Percentiles rank a stretch among this genome's conserved stretches.
phyloP scores from a whole-genome alignment of 2,329 filamentous ascomycete genomes.

The Verticillium nonalfalfae region DNA sequence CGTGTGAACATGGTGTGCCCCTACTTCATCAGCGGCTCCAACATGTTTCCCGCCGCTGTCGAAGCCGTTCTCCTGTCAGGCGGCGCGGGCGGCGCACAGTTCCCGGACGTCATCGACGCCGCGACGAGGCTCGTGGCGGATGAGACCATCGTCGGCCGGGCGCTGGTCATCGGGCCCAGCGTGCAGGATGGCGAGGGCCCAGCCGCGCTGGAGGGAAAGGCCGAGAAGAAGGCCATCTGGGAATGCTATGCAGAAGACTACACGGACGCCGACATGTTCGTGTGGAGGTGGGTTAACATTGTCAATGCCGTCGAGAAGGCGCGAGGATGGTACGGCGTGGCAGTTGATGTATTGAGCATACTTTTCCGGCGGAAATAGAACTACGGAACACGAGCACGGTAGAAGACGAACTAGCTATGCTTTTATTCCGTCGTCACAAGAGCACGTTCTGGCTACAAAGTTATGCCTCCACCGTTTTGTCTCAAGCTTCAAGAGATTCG shows the following conservation, averaged over 20 bases:
- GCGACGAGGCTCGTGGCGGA: constrained; percentile 56
- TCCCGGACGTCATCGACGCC: constrained; percentile 58
- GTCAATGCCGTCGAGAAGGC: constrained; percentile 42
- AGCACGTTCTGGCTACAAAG: too few relatives aligned
- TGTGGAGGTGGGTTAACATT: constrained; percentile 43
- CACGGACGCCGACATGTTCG: constrained; percentile 49
- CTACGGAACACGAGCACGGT: not conserved
- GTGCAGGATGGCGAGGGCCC: constrained; percentile 19
- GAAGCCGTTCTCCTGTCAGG: constrained; percentile 51
- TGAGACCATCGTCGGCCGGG: constrained; percentile 47
- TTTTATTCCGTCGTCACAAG: not conserved
- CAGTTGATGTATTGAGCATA: not conserved
- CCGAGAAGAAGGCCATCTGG: constrained; percentile 40
- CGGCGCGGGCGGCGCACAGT: constrained; percentile 31
- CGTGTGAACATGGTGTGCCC: constrained; percentile 62
- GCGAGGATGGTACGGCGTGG: constrained; percentile 48
- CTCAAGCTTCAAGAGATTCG: too few relatives aligned
- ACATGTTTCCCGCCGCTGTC: constrained; percentile 35
- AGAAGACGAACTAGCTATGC: too few relatives aligned
- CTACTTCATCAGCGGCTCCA: constrained; percentile 60
- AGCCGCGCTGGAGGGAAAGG: not conserved
- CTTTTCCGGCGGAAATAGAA: not conserved
- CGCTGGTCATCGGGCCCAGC: constrained; percentile 51
- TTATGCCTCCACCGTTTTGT: too few relatives aligned
- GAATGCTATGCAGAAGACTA: constrained; percentile 57